Percentiles rank a stretch among this genome's conserved stretches.
Evolutionary conservation across 164 flowering plant genomes (phyloP).

Genomic region (Berberis vulgaris): DNA sequence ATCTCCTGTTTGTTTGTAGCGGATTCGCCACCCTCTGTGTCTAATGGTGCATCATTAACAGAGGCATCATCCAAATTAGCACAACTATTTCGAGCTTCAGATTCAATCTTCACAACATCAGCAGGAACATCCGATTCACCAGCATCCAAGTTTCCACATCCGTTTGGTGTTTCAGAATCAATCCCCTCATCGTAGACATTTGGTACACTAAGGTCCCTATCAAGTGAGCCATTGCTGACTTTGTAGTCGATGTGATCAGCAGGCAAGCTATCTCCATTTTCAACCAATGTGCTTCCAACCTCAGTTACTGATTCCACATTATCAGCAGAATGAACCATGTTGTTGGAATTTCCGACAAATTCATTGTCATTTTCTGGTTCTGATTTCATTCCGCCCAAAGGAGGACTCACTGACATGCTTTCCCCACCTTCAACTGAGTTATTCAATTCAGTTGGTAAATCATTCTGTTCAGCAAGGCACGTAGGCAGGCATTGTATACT

Average conservation of each 20-base stretch:
- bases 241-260: neutral
- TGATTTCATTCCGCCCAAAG: neutral
- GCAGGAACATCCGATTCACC: neutral
- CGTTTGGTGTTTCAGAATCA: neutral
- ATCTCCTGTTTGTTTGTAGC: neutral
- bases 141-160: neutral
- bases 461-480: neutral
- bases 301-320: neutral
- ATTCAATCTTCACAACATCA: conserved; percentile 8
- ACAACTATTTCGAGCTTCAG: conserved; percentile 2
- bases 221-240: neutral
- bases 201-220: conserved; percentile 1
- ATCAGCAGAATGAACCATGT: neutral
- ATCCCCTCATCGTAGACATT: neutral
- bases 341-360: conserved; percentile 1
- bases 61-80: neutral
- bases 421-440: conserved; percentile 1
- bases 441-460: conserved; percentile 2
- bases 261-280: conserved; percentile 4
- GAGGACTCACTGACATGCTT: neutral
- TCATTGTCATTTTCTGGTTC: neutral
- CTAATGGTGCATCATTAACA: neutral
- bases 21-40: neutral
- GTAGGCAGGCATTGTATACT: conserved; percentile 1
- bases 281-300: neutral